Evolutionary conservation across 164 flowering plant genomes (phyloP), one percentile per base, ranked within the genome.

Genomic region (Malania oleifera): DNA sequence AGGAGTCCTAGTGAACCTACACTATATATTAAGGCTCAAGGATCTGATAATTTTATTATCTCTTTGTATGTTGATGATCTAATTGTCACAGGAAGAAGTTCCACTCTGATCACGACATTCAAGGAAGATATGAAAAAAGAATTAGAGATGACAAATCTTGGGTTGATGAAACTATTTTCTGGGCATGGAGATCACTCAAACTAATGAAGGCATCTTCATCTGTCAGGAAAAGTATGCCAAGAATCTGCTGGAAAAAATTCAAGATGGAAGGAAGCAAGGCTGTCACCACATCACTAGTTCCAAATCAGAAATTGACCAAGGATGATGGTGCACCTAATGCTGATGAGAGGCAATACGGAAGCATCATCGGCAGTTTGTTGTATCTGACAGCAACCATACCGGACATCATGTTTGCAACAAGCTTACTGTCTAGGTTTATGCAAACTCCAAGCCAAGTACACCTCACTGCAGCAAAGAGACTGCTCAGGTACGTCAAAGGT

Each of bases 401-500:
- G 15, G 58, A 61, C 39, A 61, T 66, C 5, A 48, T 45, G 44
- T 55, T 11, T 26, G 37, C 58, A 0, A 20, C 28, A 29, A 56
- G 67, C 7, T 17, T 52, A 3, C 5, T 66, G 1, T 45, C 64
- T 2, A 26, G 67, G 11, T 70, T 61, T 27, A 61, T 62, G 64
- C 24, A 57, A 0, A 58, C 40, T 4, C 70, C 70, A 38, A 51
- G 26, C 10, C 24, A 65, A 18, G 3, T 19, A 12, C 74, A 70
- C n/a, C 46, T 24, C 37, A 51, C 55, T 5, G 53, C 52, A 38
- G 54, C 66, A 15, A 66, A 70, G 41, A 17, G 70, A 15, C 18
- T 70, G 0, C 25, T 70, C 6, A 25, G 63, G 19, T 70, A 66
- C 24, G 0, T 61, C 1, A 0, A 22, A 50, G 74, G 74, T 12